Evolutionary conservation across 805 yeast species (phyloP).

Genomic region (Maudiozyma pseudohumilis): DNA sequence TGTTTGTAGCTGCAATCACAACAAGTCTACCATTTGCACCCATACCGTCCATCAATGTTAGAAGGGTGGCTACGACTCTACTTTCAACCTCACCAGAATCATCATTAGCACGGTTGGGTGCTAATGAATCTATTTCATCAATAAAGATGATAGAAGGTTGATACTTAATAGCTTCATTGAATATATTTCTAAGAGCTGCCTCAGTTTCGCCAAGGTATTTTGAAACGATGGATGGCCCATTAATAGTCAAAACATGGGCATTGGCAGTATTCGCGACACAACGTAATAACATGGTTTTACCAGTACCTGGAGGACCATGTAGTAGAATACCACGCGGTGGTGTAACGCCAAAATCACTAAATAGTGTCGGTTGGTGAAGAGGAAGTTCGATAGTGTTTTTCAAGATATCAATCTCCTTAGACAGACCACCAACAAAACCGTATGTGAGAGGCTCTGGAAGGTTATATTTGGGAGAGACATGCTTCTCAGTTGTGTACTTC

Average conservation of each 20-base stretch:
- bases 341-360: slow-evolving; percentile 73
- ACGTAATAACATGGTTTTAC: slow-evolving; percentile 79
- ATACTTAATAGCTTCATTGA: slow-evolving; percentile 72
- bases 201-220: slow-evolving; percentile 95
- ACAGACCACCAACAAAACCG: slow-evolving; percentile 67
- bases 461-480: slow-evolving; percentile 32
- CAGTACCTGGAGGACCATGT: slow-evolving; percentile 97
- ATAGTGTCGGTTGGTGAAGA: slow-evolving; percentile 62
- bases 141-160: slow-evolving; percentile 84
- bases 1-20: slow-evolving; percentile 62
- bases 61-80: slow-evolving; percentile 79
- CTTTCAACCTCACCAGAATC: slow-evolving; percentile 87
- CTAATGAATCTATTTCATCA: slow-evolving; percentile 90
- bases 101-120: slow-evolving; percentile 74
- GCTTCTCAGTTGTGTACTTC: slow-evolving; percentile 14
- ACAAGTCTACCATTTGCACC: slow-evolving; percentile 57
- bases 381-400: slow-evolving; percentile 71
- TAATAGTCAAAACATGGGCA: slow-evolving; percentile 77
- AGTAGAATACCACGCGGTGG: slow-evolving; percentile 91
- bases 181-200: slow-evolving; percentile 65
- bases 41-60: slow-evolving; percentile 74
- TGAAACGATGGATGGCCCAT: slow-evolving; percentile 87
- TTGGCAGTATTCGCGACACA: slow-evolving; percentile 70
- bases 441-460: slow-evolving; percentile 39
- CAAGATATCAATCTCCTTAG: slow-evolving; percentile 49